Percentiles rank a stretch among this genome's conserved stretches.
Evolutionary conservation across 2,329 filamentous ascomycete genomes (phyloP).

Genomic region (Fusarium tricinctum): DNA sequence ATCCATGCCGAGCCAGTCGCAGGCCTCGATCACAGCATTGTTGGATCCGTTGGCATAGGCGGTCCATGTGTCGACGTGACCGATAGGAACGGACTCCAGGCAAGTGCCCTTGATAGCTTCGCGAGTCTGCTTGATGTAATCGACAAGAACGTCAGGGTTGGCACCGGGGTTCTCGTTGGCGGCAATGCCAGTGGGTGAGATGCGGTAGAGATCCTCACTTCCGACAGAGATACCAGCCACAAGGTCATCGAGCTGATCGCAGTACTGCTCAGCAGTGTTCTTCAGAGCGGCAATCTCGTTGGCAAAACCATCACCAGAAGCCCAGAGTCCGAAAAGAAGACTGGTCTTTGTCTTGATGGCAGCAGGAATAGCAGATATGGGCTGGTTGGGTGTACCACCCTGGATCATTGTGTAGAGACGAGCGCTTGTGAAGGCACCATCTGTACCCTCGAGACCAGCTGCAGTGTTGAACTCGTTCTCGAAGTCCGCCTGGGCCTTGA

Average conservation of each 20-base stretch:
- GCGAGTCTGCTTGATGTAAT: constrained; percentile 79
- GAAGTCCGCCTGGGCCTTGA: constrained; percentile 75
- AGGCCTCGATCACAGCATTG: constrained; percentile 74
- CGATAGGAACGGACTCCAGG: constrained; percentile 71
- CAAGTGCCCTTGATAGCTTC: constrained; percentile 73
- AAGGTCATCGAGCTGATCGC: constrained; percentile 72
- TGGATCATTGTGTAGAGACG: constrained; percentile 84
- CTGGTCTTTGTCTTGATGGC: constrained; percentile 84
- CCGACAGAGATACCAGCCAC: constrained; percentile 89
- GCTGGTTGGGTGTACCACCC: constrained; percentile 72
- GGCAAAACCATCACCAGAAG: constrained; percentile 77
- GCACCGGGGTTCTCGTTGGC: constrained; percentile 74
- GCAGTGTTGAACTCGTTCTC: constrained; percentile 78
- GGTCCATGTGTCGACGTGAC: constrained; percentile 93
- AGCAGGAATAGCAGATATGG: constrained; percentile 82
- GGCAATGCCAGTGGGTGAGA: constrained; percentile 76
- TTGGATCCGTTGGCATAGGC: constrained; percentile 82
- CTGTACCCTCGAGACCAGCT: constrained; percentile 72
- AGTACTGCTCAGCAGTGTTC: constrained; percentile 77
- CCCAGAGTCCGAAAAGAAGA: constrained; percentile 88
- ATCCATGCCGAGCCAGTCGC: constrained; percentile 87
- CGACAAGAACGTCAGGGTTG: constrained; percentile 71
- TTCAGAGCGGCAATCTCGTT: constrained; percentile 82
- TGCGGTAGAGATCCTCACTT: constrained; percentile 88
- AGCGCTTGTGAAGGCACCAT: constrained; percentile 74